A percentile compares a stretch with the other conserved stretches of the same genome.
These are phyloP conservation scores for Eudorina sp. DNA, from an alignment of 139 green algal genomes.

Conservation along the genomic window DNA sequence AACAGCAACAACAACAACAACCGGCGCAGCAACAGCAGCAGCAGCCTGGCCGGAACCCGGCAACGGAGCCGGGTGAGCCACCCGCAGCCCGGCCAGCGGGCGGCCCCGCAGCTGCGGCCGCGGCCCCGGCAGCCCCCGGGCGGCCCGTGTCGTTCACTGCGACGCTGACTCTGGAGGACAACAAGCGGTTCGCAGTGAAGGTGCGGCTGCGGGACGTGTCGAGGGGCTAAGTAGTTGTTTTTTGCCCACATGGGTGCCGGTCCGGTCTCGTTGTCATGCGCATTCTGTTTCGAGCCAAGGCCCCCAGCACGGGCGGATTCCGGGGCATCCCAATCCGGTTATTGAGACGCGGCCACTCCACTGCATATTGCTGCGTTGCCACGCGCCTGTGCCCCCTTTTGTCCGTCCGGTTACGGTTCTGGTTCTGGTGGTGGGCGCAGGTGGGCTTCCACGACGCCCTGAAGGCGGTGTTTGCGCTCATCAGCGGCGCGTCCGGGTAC, in stretches of 20 bases:
- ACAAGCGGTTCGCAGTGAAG: background rate
- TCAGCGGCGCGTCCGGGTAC: background rate
- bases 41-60: too few relatives aligned
- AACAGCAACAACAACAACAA: background rate
- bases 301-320: too few relatives aligned
- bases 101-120: background rate
- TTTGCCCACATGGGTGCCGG: too few relatives aligned
- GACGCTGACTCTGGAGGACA: background rate
- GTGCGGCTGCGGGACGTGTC: background rate
- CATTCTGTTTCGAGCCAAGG: too few relatives aligned
- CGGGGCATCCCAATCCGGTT: background rate
- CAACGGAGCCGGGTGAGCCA: too few relatives aligned
- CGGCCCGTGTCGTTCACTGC: background rate
- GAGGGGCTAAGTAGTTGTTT: too few relatives aligned
- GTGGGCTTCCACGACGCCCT: conserved; percentile 13
- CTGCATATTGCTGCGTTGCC: too few relatives aligned
- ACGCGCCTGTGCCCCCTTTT: too few relatives aligned
- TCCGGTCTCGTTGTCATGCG: too few relatives aligned
- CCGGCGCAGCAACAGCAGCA: background rate
- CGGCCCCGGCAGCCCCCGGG: background rate
- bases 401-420: too few relatives aligned
- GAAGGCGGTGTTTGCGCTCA: background rate
- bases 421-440: too few relatives aligned
- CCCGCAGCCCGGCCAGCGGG: too few relatives aligned
- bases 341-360: background rate